These are phyloP conservation scores for Incumbomyces delicatus DNA, from an alignment of 2,329 filamentous ascomycete species.

Conservation along the genomic window DNA sequence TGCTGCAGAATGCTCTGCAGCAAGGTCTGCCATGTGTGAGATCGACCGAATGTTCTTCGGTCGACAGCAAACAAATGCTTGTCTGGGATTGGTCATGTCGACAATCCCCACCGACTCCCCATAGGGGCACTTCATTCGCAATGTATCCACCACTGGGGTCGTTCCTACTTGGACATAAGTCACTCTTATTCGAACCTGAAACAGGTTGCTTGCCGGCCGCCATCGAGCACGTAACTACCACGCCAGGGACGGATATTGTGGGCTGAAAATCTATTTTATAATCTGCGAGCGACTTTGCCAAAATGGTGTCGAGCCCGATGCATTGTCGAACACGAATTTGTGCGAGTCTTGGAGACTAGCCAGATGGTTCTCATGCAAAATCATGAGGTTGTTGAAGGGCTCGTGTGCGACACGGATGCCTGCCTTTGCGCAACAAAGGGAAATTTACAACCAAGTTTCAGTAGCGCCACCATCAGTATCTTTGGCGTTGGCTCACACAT, in stretches of 20 bases:
- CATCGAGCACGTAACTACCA: neutral
- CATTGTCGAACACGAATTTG: neutral
- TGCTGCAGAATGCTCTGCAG: slow-evolving; percentile 5
- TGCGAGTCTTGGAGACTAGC: slow-evolving; percentile 2
- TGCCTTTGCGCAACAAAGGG: slow-evolving; percentile 7
- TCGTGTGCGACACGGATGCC: slow-evolving; percentile 7
- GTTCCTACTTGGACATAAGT: neutral
- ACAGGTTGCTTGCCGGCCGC: neutral
- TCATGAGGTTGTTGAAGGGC: slow-evolving; percentile 7
- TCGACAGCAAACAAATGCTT: slow-evolving; percentile 7
- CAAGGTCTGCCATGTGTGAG: slow-evolving; percentile 1
- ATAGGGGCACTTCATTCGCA: slow-evolving; percentile 4
- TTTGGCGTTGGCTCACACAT: neutral
- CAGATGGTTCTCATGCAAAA: neutral
- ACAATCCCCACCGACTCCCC: neutral
- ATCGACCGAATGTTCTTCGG: neutral
- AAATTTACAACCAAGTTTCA: slow-evolving; percentile 8
- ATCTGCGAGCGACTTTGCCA: neutral
- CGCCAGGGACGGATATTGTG: neutral
- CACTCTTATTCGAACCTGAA: slow-evolving; percentile 4
- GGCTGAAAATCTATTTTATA: neutral
- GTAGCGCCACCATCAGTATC: slow-evolving; percentile 5
- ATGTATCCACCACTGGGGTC: neutral
- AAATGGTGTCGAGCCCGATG: too few relatives aligned
- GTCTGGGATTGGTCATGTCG: slow-evolving; percentile 1